Conservation (phyloP, 2,329 filamentous ascomycete species). For the Colletotrichum sp. region DNA sequence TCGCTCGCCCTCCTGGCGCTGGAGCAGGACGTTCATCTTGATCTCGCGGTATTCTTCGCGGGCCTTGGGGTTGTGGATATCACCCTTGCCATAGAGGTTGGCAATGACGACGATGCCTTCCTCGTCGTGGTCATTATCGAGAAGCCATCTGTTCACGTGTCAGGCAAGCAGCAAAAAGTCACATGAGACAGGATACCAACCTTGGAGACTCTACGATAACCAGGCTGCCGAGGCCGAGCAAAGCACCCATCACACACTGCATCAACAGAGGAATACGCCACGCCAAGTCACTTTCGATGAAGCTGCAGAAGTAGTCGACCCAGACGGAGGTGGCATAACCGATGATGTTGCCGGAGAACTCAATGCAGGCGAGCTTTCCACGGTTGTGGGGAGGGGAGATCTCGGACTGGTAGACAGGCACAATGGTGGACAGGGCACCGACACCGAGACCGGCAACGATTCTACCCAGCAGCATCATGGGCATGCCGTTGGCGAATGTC, state of each 20-base stretch:
- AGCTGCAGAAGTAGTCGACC: slow-evolving; percentile 98
- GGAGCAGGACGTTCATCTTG: slow-evolving; percentile 95
- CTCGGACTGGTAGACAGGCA: slow-evolving; percentile 92
- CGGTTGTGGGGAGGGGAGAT: slow-evolving; percentile 96
- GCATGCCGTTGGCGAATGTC: slow-evolving; percentile 80
- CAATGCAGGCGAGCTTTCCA: slow-evolving; percentile 94
- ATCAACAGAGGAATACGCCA: slow-evolving; percentile 91
- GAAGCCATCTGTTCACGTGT: slow-evolving; percentile 74
- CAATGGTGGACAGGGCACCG: slow-evolving; percentile 88
- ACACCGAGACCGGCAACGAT: slow-evolving; percentile 86
- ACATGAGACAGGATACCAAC: slow-evolving; percentile 49
- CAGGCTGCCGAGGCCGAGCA: slow-evolving; percentile 85
- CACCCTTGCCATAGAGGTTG: slow-evolving; percentile 93
- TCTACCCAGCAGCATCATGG: slow-evolving; percentile 87
- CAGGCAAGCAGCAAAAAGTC: background rate
- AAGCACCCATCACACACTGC: slow-evolving; percentile 92
- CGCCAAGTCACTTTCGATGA: slow-evolving; percentile 81
- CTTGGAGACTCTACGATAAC: slow-evolving; percentile 96
- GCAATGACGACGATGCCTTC: slow-evolving; percentile 98
- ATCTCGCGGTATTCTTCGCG: slow-evolving; percentile 97
- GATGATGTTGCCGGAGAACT: slow-evolving; percentile 96
- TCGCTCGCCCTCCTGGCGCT: slow-evolving; percentile 93
- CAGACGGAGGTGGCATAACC: slow-evolving; percentile 97
- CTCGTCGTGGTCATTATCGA: slow-evolving; percentile 97
- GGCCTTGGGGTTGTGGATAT: slow-evolving; percentile 91